A percentile compares a stretch with the other conserved stretches of the same genome.
phyloP scores from a whole-genome alignment of 331 rosid genomes.

The Acacia concinna region DNA sequence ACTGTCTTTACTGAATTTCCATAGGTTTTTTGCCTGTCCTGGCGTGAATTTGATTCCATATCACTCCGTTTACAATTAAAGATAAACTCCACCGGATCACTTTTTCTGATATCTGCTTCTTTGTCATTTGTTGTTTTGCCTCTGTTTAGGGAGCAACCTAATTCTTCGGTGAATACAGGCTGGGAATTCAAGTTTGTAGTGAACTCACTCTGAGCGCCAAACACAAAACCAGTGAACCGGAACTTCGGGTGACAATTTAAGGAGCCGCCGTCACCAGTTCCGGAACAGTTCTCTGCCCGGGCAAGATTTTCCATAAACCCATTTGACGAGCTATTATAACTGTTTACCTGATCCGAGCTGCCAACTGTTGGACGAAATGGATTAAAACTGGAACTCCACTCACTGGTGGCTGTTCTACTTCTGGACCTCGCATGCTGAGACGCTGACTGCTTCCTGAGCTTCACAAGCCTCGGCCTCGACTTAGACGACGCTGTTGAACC shows the following conservation, averaged over 20 bases:
- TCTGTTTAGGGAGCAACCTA: conserved; percentile 6
- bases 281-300: conserved; percentile 14
- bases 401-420: conserved; percentile 27
- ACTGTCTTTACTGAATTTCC: conserved; percentile 14
- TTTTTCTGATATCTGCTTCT: conserved; percentile 29
- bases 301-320: conserved; percentile 5
- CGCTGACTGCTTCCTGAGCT: conserved; percentile 66
- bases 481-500: conserved; percentile 33
- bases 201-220: conserved; percentile 41
- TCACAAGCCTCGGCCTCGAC: conserved; percentile 59
- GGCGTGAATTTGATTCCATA: conserved; percentile 16
- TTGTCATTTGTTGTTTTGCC: conserved; percentile 20
- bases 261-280: conserved; percentile 32
- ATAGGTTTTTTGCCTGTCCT: conserved; percentile 16
- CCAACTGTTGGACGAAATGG: conserved; percentile 39
- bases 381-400: conserved; percentile 41
- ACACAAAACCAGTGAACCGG: conserved; percentile 49
- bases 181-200: conserved; percentile 35
- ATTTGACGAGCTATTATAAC: background rate
- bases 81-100: conserved; percentile 42
- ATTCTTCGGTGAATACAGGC: conserved; percentile 20
- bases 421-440: conserved; percentile 56
- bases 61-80: conserved; percentile 38
- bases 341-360: conserved; percentile 34
- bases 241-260: conserved; percentile 21